phyloP scores from a whole-genome alignment of 2,329 filamentous ascomycete species.

The Neofusicoccum ribis region DNA sequence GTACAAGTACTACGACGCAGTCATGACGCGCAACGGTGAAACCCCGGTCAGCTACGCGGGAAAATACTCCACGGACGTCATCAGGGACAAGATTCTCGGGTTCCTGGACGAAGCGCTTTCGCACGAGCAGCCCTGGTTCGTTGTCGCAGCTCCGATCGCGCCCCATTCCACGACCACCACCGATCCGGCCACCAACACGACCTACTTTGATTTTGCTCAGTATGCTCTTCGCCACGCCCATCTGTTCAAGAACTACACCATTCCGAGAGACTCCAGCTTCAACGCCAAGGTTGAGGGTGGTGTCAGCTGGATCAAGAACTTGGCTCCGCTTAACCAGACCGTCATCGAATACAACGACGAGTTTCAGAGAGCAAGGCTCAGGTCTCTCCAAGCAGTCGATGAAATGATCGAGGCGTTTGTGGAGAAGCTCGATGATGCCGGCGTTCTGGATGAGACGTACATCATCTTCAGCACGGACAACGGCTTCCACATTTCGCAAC shows the following conservation, averaged over 20 bases:
- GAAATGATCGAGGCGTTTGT: conserved; percentile 54
- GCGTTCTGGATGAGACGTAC: conserved; percentile 50
- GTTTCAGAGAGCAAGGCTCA: conserved; percentile 53
- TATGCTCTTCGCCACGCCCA: conserved; percentile 54
- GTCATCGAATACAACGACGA: conserved; percentile 55
- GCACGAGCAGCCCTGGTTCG: conserved; percentile 62
- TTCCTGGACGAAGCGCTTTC: conserved; percentile 63
- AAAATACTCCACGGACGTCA: conserved; percentile 59
- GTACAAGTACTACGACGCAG: conserved; percentile 67
- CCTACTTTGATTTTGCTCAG: conserved; percentile 11
- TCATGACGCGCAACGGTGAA: conserved; percentile 61
- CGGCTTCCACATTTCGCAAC: conserved; percentile 42
- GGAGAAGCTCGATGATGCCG: conserved; percentile 41
- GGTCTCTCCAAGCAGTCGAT: conserved; percentile 55
- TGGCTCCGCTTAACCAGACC: conserved; percentile 47
- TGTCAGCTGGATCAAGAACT: conserved; percentile 47
- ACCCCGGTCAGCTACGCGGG: conserved; percentile 57
- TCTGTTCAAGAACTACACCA: conserved; percentile 60
- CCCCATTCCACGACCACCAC: conserved; percentile 59
- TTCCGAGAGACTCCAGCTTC: conserved; percentile 65
- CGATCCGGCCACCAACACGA: conserved; percentile 51
- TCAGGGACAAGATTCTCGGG: conserved; percentile 58
- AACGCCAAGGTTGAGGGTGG: conserved; percentile 60
- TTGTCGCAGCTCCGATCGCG: conserved; percentile 65
- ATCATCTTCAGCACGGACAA: conserved; percentile 44